Percentiles rank a stretch among this genome's conserved stretches.
These are phyloP conservation scores for Chaetomium globosum DNA, from an alignment of 2,329 filamentous ascomycete genomes.

Conservation along the genomic window DNA sequence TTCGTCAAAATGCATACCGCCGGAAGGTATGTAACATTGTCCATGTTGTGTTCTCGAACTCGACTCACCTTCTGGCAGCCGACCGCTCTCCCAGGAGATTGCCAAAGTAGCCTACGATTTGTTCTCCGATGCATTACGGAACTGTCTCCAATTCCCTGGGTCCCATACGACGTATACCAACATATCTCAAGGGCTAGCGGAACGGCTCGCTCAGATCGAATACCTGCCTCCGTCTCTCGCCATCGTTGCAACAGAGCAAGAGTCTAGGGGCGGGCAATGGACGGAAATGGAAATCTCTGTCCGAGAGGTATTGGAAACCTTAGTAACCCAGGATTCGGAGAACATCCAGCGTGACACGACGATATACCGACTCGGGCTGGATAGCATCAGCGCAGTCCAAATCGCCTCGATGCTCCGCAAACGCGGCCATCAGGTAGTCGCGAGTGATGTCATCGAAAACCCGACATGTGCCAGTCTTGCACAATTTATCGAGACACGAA, in stretches of 20 bases:
- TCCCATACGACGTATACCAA: constrained; percentile 32
- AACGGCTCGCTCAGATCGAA: constrained; percentile 1
- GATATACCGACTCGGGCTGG: constrained; percentile 85
- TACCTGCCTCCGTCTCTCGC: not conserved
- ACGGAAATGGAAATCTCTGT: constrained; percentile 55
- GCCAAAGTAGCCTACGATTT: constrained; percentile 37
- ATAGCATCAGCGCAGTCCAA: constrained; percentile 86
- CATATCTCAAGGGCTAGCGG: constrained; percentile 34
- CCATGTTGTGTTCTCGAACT: constrained; percentile 29
- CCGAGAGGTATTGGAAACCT: constrained; percentile 57
- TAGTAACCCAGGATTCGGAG: constrained; percentile 56
- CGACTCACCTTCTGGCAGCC: constrained; percentile 28
- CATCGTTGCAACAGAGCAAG: not conserved
- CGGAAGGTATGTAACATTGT: constrained; percentile 46
- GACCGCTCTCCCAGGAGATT: constrained; percentile 34
- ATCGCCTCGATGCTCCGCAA: constrained; percentile 69
- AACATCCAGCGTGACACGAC: constrained; percentile 65
- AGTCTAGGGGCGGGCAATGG: constrained; percentile 46
- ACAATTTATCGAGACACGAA: constrained; percentile 19
- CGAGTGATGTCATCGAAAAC: constrained; percentile 73
- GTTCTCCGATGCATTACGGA: constrained; percentile 38
- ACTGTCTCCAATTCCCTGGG: constrained; percentile 39
- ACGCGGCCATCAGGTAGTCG: constrained; percentile 60
- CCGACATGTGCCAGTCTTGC: constrained; percentile 51
- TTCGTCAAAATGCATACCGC: constrained; percentile 66